These are phyloP conservation scores for Silene latifolia DNA, from an alignment of 148 eudicot species.

Conservation along the genomic window DNA sequence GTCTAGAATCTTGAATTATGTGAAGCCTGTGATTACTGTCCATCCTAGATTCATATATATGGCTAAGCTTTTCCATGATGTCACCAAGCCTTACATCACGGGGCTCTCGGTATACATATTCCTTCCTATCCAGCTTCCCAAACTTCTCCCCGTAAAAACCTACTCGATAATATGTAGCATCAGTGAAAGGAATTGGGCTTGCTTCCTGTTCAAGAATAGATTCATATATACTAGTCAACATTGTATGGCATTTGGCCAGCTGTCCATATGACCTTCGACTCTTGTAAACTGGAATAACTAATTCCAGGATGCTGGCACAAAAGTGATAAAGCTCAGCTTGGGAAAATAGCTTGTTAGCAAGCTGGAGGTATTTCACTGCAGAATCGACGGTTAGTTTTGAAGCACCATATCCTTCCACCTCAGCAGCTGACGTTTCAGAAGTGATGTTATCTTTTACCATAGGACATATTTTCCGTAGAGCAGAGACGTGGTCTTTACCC, in stretches of 20 bases:
- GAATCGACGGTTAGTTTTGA: slow-evolving; percentile 98
- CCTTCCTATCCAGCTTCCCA: slow-evolving; percentile 80
- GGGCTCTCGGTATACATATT: slow-evolving; percentile 91
- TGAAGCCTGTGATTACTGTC: slow-evolving; percentile 77
- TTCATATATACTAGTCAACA: slow-evolving; percentile 90
- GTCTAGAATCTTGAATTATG: slow-evolving; percentile 95
- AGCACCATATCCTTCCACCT: slow-evolving; percentile 99
- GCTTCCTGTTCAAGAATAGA: slow-evolving; percentile 98
- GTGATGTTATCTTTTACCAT: slow-evolving; percentile 84
- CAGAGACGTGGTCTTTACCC: slow-evolving; percentile 79
- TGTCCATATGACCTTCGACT: slow-evolving; percentile 96
- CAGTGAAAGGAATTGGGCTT: slow-evolving; percentile 96
- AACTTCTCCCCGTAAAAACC: slow-evolving; percentile 96
- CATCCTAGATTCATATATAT: slow-evolving; percentile 89
- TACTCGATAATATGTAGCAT: slow-evolving; percentile 98
- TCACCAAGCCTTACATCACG: slow-evolving; percentile 98
- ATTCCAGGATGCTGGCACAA: slow-evolving; percentile 94
- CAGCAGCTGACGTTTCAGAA: slow-evolving; percentile 94
- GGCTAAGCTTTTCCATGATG: slow-evolving; percentile 99
- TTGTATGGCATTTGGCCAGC: slow-evolving; percentile 96
- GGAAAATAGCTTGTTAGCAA: slow-evolving; percentile 96
- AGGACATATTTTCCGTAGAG: slow-evolving; percentile 92
- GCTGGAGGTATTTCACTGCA: slow-evolving; percentile 94
- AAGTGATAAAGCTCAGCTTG: slow-evolving; percentile 95
- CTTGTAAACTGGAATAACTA: slow-evolving; percentile 94